Evolutionary conservation across 1,284 basidiomycete genomes (phyloP), one percentile per base, ranked within the genome.

Genomic region (Leccinum cinnamomeum): DNA sequence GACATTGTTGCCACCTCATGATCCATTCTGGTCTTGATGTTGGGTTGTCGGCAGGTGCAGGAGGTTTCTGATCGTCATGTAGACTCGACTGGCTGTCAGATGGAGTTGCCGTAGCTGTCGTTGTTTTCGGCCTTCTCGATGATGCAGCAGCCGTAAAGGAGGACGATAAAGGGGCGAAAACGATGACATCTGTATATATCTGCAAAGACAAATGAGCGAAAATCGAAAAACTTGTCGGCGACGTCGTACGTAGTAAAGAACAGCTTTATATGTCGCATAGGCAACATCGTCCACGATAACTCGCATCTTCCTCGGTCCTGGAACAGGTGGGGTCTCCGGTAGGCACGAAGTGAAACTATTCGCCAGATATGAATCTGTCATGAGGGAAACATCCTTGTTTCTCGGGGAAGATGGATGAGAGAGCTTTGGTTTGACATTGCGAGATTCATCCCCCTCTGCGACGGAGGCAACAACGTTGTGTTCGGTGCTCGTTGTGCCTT

Each of bases 101-200:
- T 57, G 69, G 75, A 35, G 58, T 69, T 7, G 78, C 71, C 0
- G 77, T 69, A 20, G 76, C 69, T 54, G 69, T 69, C 11, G 75
- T 61, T 25, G 69, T 63, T 12, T 56, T 39, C 11, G 11, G 35
- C 37, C 60, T 66, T 59, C 63, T 66, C 30, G 60, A 63, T 39
- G 70, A 66, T 39, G 75, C 53, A 1, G 71, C 64, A 48, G 72
- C 66, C 12, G 74, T 70, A 70, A 89, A 90, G 20, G 85, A 82
- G 2, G 89, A 95, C 0, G 91, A 87, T 7, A 95, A 79, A 0
- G 94, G 94, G 0, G 94, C 91, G 71, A 96, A 95, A 46, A 88
- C 82, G 64, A 95, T 89, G 5, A 81, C 84, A 70, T 95, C 91
- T 16, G 94, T 95, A 73, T 95, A 95, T 41, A 95, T 79, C 91